Conservation (phyloP, 1,284 basidiomycete species). For the Sparassis latifolia region DNA sequence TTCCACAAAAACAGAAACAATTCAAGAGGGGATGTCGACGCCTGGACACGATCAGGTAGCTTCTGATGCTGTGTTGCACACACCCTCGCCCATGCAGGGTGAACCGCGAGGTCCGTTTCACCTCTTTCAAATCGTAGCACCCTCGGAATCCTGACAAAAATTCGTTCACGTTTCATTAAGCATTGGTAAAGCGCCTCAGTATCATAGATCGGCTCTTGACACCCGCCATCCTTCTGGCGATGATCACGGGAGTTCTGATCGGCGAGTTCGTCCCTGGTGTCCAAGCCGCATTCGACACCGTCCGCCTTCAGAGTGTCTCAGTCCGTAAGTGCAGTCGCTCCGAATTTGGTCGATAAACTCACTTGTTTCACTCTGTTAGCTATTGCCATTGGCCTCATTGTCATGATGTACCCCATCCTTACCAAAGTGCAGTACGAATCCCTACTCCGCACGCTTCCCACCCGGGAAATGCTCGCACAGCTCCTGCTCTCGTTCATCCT, state of each 20-base stretch:
- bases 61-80: neutral
- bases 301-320: constrained; percentile 48
- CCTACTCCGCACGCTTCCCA: constrained; percentile 53
- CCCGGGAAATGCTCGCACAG: constrained; percentile 61
- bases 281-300: constrained; percentile 46
- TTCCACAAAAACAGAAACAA: neutral
- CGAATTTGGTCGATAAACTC: neutral
- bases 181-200: constrained; percentile 38
- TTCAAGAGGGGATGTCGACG: neutral
- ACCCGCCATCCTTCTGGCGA: constrained; percentile 65
- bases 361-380: constrained; percentile 33
- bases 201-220: constrained; percentile 67
- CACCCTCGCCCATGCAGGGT: neutral
- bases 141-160: neutral
- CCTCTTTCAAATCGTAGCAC: neutral
- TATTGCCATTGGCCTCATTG: constrained; percentile 69
- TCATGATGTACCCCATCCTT: constrained; percentile 91
- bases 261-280: constrained; percentile 55
- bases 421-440: constrained; percentile 78
- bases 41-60: neutral
- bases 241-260: constrained; percentile 78
- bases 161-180: constrained; percentile 19
- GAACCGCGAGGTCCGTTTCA: neutral
- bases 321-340: constrained; percentile 40
- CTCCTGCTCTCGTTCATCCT: constrained; percentile 65